Base-by-base conservation (phyloP, 768 basidiomycete species). In the Tephrocybe sp. region DNA sequence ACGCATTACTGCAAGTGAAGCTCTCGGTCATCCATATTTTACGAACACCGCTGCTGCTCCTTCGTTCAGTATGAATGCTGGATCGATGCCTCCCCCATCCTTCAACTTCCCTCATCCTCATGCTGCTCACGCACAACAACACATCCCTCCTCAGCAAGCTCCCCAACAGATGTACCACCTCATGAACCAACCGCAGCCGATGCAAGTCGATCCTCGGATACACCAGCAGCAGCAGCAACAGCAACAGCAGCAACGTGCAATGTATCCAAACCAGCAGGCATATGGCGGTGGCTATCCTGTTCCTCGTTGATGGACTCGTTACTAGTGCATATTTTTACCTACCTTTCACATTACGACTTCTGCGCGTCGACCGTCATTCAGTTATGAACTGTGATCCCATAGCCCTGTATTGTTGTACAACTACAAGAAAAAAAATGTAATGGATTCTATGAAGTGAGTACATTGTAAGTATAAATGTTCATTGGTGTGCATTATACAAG, bases 21-120 rank as follows among this genome's bases (percentile, higher is more conserved):
- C 96, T 0, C 80, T 98, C 49, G 82, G 79, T 7, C 97, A 99
- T 61, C 90, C 92, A 0, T 98, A 98, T 68, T 97, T 98, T 69
- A 83, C 84, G 14, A 79, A 76, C 33, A 71, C 80, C 4, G 69
- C 72, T 32, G 72, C 73, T 39, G 64, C 69, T 23, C 63, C 67
- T 26, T 68, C 75, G 5, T 79, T 72, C 53, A 69, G 74, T 34
- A 64, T 74, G 38, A 74, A 70, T 41, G 58, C 78, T 30, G 79
- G 82, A 38, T 74, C 84, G 31, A 84, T 86, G 78, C 74, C 82
- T 4, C 85, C 87, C 3, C 85, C 86, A 23, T 64, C 77, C 19
- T 88, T 84, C 64, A 84, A 82, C 61, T 88, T 79, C 59, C 80
- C 86, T 2, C 84, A 84, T 53, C 80, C 83, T 35, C 82, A 81